Base-by-base conservation (phyloP, 495 filamentous ascomycete genomes). In the Penicillium pancosmium region DNA sequence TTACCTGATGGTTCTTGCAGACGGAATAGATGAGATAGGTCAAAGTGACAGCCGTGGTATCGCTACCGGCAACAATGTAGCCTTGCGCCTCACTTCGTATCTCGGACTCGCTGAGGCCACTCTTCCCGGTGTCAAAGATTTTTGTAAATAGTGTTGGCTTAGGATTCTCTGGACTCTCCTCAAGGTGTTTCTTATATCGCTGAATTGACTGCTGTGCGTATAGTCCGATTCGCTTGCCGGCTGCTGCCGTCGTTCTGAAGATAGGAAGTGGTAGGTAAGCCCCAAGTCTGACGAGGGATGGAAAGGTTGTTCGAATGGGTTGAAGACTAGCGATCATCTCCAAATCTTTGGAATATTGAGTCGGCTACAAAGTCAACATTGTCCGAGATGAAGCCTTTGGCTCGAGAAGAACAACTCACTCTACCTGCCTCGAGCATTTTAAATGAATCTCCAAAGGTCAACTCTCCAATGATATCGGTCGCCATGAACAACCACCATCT, bases 381-480 rank as follows among this genome's bases (percentile, higher is more conserved):
- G 2, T 3, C 12, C 13, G 2, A 6, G 6, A 9, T 10, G 13
- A 36, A 9, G 34, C 3, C 3, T 36, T 36, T 13, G 13, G 5
- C 10, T 36, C 2, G 21, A 11, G 41, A 9, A 23, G 35, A 16
- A 23, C 19, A 34, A 58, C 33, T 34, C 55, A 80, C 77, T 69
- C 78, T 63, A 9, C 79, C 82, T 5, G 56, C 62, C 51, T 86
- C 82, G 3, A 86, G 70, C 73, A 80, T 82, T 4, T 67, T 67
- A 56, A 88, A 86, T 0, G 78, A 80, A 27, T 84, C 80, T 0
- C 85, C 84, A 65, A 87, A 88, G 15, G 72, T 79, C 16, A 87
- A 65, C 18, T 84, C 73, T 1, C 76, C 77, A 41, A 85, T 81
- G 5, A 85, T 72, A 54, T 87, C 85, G 0, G 80, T 80, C 11